These are phyloP conservation scores for Tinospora cordifolia DNA, from an alignment of 164 flowering plant species.

Conservation along the genomic window DNA sequence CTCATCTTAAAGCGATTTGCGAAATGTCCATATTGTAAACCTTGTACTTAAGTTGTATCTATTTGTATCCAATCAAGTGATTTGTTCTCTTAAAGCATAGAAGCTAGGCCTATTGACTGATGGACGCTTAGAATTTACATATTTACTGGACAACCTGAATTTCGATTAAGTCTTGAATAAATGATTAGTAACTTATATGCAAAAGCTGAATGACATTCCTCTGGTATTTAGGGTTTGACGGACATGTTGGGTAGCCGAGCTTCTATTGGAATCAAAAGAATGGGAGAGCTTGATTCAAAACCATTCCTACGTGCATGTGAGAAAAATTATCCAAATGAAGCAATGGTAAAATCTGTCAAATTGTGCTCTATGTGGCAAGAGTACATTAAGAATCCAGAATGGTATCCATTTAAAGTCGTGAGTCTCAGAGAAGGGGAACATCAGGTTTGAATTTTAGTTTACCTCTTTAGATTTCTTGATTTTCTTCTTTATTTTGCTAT, in stretches of 20 bases:
- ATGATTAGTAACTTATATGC: background rate
- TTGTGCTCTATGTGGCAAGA: slow-evolving; percentile 38
- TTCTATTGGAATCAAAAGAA: slow-evolving; percentile 60
- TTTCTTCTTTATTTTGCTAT: background rate
- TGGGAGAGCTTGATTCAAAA: slow-evolving; percentile 71
- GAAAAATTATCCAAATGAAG: slow-evolving; percentile 23
- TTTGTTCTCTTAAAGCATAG: background rate
- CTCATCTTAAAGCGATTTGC: background rate
- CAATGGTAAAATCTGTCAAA: slow-evolving; percentile 20
- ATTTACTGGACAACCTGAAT: background rate
- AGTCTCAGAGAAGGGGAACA: slow-evolving; percentile 15
- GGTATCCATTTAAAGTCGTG: slow-evolving; percentile 36
- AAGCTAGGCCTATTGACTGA: background rate
- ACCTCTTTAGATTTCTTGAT: slow-evolving; percentile 3
- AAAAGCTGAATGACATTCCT: background rate
- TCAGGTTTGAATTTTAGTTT: slow-evolving; percentile 19
- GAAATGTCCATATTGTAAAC: background rate
- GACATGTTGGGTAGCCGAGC: slow-evolving; percentile 31
- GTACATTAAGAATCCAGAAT: slow-evolving; percentile 24
- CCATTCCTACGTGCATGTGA: slow-evolving; percentile 31
- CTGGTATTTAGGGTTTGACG: slow-evolving; percentile 38
- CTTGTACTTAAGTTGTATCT: background rate
- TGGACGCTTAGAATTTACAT: background rate
- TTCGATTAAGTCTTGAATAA: background rate
- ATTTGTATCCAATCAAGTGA: background rate